Evolutionary conservation across 306 rosid species (phyloP), one percentile per base, ranked within the genome.

Genomic region (Sechiopsis laciniata): DNA sequence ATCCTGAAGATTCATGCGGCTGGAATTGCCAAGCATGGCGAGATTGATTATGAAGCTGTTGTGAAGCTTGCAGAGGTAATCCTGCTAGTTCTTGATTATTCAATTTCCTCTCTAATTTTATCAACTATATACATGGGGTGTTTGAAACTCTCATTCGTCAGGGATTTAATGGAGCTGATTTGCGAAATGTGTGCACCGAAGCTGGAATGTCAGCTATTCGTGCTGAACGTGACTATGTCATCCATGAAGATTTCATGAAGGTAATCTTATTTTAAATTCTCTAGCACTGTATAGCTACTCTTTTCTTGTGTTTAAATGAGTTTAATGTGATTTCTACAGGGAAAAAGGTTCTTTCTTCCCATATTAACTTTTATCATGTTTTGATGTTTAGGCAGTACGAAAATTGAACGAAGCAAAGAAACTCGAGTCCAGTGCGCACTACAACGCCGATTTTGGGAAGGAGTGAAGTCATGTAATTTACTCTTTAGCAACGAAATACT

Each of bases 191-290:
- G 66, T 95, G 99, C 85, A 89, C 99, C 0, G 99, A 95, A 83
- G 99, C 99, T 79, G 99, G 99, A 74, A 94, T 94, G 97, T 83
- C 91, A 7, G 99, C 99, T 4, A 95, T 95, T 74, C 95, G 99
- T 17, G 99, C 95, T 12, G 99, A 95, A 75, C 91, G 99, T 19
- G 97, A 90, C 79, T 95, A 91, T 65, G 99, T 95, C 76, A 89
- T 87, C 74, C 99, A 95, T 40, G 97, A 89, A 82, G 99, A 95
- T 81, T 95, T 94, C 83, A 95, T 95, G 97, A 95, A 95, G 92
- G 99, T 83, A 76, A 76, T 11, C 2, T 48, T 37, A 6, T 45
- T 3, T 17, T 4, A 20, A 26, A 19, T 56, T 73, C 51, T 22
- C 0, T 48, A 55, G 20, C 4, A 0, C 21, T 7, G 40, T 24